Base-by-base conservation (phyloP, 257 asterid genomes). In the Ballota nigra region DNA sequence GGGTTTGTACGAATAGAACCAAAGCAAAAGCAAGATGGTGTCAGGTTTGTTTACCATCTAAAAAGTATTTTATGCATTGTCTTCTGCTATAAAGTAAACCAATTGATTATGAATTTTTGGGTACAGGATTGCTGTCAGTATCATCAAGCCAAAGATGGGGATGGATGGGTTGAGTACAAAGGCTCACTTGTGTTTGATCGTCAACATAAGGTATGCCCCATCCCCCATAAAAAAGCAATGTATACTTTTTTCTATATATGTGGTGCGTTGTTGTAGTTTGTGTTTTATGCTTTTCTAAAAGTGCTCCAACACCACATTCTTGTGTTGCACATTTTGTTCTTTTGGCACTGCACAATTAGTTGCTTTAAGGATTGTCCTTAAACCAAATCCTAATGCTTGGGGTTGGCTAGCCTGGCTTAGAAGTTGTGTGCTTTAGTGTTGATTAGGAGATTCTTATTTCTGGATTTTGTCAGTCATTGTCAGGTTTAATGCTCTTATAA, bases 11-110 rank as follows among this genome's bases (percentile, higher is more conserved):
- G 19, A 89, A 81, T 63, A 84, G 98, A 86, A 79, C 90, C 51
- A 89, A 95, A 80, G 89, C 88, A 68, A 95, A 92, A 84, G 97
- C 99, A 63, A 88, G 99, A 86, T 95, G 99, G 99, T 94, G 99
- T 60, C 97, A 94, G 97, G 98, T 89, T 72, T 80, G 76, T n/a
- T 69, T 72, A 40, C 56, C 72, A 70, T 57, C 23, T 40, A 40
- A 57, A 45, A 68, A 59, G 23, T 41, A 15, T n/a, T 59, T 55
- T 38, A 36, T 61, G 2, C 53, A 13, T 57, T 16, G 49, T 16
- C 49, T 15, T 62, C 23, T 58, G 74, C 61, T 66, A 33, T 24
- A 63, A 34, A 47, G 65, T 65, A 45, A 71, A 3, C 72, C 31
- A 64, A 77, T 60, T 68, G 58, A 66, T 59, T 45, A 69, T 49